A percentile compares a stretch with the other conserved stretches of the same genome.
phyloP scores from a whole-genome alignment of 352 stramenopile species.

The Saprolegnia parasitica region DNA sequence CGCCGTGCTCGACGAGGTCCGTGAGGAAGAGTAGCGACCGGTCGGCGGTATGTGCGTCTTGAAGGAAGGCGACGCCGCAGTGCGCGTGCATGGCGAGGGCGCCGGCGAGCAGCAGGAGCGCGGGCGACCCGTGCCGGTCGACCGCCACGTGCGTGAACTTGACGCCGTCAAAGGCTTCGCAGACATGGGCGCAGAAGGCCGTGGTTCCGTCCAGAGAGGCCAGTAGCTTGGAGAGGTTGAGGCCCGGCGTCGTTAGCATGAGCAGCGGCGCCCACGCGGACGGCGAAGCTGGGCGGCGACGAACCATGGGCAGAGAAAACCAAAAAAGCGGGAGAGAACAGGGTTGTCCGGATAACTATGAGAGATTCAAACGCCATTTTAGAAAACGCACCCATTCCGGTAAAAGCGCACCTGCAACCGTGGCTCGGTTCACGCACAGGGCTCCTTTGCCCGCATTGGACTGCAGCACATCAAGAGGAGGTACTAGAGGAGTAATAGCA shows the following conservation, averaged over 20 bases:
- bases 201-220: conserved; percentile 7
- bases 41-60: neutral
- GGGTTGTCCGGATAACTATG: neutral
- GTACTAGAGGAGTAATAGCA: too few relatives aligned
- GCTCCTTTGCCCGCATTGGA: too few relatives aligned
- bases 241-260: conserved; percentile 9
- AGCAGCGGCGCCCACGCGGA: conserved; percentile 17
- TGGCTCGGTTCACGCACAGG: too few relatives aligned
- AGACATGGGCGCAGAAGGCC: conserved; percentile 14
- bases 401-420: neutral
- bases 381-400: neutral
- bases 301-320: conserved; percentile 3
- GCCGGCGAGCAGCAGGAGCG: conserved; percentile 10
- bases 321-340: neutral
- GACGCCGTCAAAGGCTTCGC: conserved; percentile 3
- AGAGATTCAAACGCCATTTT: neutral
- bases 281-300: neutral
- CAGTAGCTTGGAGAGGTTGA: conserved; percentile 24
- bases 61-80: conserved; percentile 8
- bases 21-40: conserved; percentile 1
- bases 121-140: neutral
- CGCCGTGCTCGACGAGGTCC: conserved; percentile 23
- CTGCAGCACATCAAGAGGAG: too few relatives aligned
- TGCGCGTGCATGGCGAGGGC: conserved; percentile 23
- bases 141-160: conserved; percentile 25